These are phyloP conservation scores for Dendrobium huoshanense DNA, from an alignment of 106 monocot species.

Conservation along the genomic window DNA sequence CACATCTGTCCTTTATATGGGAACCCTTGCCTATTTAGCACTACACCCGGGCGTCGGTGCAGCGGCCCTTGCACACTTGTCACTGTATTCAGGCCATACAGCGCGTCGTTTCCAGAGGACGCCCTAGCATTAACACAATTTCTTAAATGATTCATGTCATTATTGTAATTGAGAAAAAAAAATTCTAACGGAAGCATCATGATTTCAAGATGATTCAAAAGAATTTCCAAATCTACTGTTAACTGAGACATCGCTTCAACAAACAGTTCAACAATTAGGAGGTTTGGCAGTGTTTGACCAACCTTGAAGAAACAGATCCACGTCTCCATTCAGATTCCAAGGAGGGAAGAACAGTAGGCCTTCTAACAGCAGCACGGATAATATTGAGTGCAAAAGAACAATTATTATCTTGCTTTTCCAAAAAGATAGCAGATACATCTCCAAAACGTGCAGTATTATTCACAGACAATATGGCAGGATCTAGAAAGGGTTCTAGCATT, in stretches of 20 bases:
- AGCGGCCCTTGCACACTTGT: too few relatives aligned
- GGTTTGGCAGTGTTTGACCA: background rate
- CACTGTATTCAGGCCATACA: too few relatives aligned
- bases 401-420: constrained; percentile 42
- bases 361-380: constrained; percentile 64
- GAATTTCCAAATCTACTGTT: background rate
- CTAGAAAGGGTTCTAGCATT: constrained; percentile 95
- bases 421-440: constrained; percentile 41
- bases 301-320: constrained; percentile 88
- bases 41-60: too few relatives aligned
- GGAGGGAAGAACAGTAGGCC: constrained; percentile 73
- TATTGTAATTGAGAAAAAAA: background rate
- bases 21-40: too few relatives aligned
- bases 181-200: background rate
- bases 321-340: constrained; percentile 81
- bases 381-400: constrained; percentile 66
- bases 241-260: background rate
- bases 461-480: constrained; percentile 42
- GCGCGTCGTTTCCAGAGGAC: too few relatives aligned
- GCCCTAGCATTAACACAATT: too few relatives aligned
- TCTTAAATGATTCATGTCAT: too few relatives aligned
- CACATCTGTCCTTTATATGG: too few relatives aligned
- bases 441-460: constrained; percentile 60
- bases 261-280: background rate
- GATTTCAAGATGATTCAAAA: background rate